These are phyloP conservation scores for Papiliotrema terrestris DNA, from an alignment of 1,284 basidiomycete genomes.

Conservation along the genomic window DNA sequence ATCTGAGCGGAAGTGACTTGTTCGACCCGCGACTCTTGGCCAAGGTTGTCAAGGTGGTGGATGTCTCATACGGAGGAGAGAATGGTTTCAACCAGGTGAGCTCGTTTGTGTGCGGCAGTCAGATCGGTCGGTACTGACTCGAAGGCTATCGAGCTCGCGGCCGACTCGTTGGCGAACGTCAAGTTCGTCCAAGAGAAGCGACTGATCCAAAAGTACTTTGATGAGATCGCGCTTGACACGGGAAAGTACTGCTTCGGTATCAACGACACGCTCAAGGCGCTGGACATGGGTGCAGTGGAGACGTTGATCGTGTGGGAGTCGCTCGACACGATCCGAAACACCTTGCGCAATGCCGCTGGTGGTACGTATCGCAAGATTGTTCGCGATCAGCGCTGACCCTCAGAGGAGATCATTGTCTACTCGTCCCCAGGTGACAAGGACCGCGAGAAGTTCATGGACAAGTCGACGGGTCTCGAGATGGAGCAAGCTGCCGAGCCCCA, in stretches of 20 bases:
- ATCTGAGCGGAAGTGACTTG: conserved; percentile 93
- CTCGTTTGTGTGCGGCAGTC: neutral
- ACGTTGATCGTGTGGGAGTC: conserved; percentile 99
- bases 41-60: conserved; percentile 95
- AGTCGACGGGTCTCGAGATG: conserved; percentile 93
- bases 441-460: conserved; percentile 90
- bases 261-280: conserved; percentile 92
- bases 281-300: conserved; percentile 95
- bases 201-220: conserved; percentile 96
- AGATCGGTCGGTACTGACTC: neutral
- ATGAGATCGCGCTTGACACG: conserved; percentile 98
- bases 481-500: conserved; percentile 77
- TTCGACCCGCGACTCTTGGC: conserved; percentile 84
- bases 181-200: conserved; percentile 99
- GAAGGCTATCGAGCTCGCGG: conserved; percentile 93
- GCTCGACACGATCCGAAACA: conserved; percentile 78
- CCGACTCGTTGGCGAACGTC: conserved; percentile 94
- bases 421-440: conserved; percentile 73
- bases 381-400: neutral
- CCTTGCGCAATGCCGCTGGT: conserved; percentile 82
- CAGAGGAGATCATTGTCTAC: conserved; percentile 76
- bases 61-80: conserved; percentile 98
- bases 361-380: conserved; percentile 53
- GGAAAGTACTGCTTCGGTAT: conserved; percentile 98
- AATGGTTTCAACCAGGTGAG: conserved; percentile 95